Conservation (phyloP, 805 yeast genomes). For the Zygoascus biomembranicola region DNA sequence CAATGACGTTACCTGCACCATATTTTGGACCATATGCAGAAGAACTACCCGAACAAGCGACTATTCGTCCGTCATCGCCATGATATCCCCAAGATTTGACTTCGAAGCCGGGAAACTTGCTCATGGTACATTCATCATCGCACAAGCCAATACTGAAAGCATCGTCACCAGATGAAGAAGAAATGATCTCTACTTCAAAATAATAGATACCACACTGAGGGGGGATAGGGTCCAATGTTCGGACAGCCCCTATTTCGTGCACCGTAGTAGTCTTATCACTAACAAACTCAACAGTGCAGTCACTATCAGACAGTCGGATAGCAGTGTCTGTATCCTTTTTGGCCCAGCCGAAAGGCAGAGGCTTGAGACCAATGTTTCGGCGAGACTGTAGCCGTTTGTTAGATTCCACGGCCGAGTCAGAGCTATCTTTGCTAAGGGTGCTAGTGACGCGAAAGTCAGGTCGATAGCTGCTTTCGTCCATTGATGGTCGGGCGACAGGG, state of each 20-base stretch:
- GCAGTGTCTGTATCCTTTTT: conserved; percentile 8
- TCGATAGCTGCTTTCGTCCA: neutral
- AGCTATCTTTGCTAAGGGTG: neutral
- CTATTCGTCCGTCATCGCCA: conserved; percentile 42
- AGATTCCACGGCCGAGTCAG: conserved; percentile 1
- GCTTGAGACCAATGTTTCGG: conserved; percentile 14
- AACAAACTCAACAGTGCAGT: conserved; percentile 5
- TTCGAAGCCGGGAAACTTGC: conserved; percentile 42
- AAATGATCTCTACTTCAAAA: conserved; percentile 38
- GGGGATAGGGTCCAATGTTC: conserved; percentile 32
- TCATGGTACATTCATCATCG: conserved; percentile 24
- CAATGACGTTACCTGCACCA: conserved; percentile 58
- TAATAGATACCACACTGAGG: conserved; percentile 40
- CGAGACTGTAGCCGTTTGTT: conserved; percentile 1
- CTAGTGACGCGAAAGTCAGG: neutral
- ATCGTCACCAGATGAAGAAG: conserved; percentile 20
- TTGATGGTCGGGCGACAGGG: neutral
- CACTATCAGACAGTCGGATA: conserved; percentile 10
- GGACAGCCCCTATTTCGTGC: conserved; percentile 19
- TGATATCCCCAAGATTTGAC: conserved; percentile 43
- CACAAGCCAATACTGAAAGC: conserved; percentile 40
- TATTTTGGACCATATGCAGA: conserved; percentile 38
- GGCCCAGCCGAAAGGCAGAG: conserved; percentile 19
- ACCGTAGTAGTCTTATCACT: neutral
- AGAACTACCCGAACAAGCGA: conserved; percentile 32